Percentiles rank a stretch among this genome's conserved stretches.
phyloP scores from a whole-genome alignment of 768 basidiomycete species.

The Collybia sp. region DNA sequence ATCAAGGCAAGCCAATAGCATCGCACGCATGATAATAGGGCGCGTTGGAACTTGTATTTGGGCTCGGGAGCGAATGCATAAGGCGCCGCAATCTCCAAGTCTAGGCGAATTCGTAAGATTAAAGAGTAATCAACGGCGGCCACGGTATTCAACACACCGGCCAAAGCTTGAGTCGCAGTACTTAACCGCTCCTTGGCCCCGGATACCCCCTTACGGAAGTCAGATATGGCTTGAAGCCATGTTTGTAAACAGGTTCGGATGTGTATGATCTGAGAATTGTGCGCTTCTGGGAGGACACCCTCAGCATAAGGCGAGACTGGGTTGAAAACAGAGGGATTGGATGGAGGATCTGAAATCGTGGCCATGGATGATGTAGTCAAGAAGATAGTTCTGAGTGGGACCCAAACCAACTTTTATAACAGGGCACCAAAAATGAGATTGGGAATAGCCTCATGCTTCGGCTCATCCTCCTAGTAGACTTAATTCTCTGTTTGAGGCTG shows the following conservation, averaged over 20 bases:
- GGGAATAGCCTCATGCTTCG: no score
- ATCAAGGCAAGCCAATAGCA: slow-evolving; percentile 18
- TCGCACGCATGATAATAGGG: slow-evolving; percentile 16
- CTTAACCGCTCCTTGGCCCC: slow-evolving; percentile 9
- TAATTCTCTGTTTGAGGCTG: slow-evolving; percentile 16
- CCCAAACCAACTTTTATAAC: slow-evolving; percentile 1
- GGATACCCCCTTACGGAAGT: slow-evolving; percentile 8
- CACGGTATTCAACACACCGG: slow-evolving; percentile 6
- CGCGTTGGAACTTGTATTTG: slow-evolving; percentile 10
- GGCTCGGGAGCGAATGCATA: slow-evolving; percentile 16
- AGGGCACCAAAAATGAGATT: no score
- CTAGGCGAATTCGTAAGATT: slow-evolving; percentile 2
- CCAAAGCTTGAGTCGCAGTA: slow-evolving; percentile 10
- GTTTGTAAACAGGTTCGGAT: slow-evolving; percentile 12
- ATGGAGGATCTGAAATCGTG: not conserved
- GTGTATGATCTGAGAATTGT: slow-evolving; percentile 10
- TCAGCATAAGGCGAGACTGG: slow-evolving; percentile 10
- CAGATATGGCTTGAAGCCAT: slow-evolving; percentile 11
- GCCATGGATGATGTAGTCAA: not conserved
- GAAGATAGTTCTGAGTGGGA: slow-evolving; percentile 18
- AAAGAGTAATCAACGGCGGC: not conserved
- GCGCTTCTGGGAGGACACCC: slow-evolving; percentile 10
- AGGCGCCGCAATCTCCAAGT: slow-evolving; percentile 11
- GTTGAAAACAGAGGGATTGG: not conserved
- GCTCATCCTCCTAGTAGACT: no score